Percentiles rank a stretch among this genome's conserved stretches.
phyloP scores from a whole-genome alignment of 441 rosid species.

The Aquilaria agallochum region DNA sequence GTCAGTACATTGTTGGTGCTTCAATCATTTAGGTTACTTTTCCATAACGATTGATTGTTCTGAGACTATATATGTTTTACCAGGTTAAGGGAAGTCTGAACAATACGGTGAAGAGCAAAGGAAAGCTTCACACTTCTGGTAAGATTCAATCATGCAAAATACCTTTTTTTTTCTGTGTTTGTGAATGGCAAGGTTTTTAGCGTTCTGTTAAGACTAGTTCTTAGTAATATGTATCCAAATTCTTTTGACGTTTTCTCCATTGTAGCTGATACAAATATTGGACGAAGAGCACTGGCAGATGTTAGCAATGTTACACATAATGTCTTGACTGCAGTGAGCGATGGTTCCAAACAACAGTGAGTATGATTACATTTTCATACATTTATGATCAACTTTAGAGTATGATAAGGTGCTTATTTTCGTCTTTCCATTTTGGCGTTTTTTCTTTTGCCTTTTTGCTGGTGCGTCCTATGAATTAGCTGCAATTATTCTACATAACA shows the following conservation, averaged over 20 bases:
- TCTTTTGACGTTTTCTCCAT: conserved; percentile 8
- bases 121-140: conserved; percentile 39
- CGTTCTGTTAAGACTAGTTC: conserved; percentile 6
- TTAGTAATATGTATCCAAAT: not conserved
- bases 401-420: conserved; percentile 4
- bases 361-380: conserved; percentile 15
- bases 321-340: conserved; percentile 20
- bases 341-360: conserved; percentile 62
- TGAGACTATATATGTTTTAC: conserved; percentile 7
- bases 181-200: not conserved
- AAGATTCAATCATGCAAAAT: conserved; percentile 16
- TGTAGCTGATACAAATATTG: conserved; percentile 30
- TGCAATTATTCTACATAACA: too few species aligned
- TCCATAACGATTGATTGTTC: conserved; percentile 7
- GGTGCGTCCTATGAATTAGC: too few species aligned
- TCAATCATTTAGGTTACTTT: not conserved
- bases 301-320: conserved; percentile 53
- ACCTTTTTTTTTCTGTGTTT: not conserved
- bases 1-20: conserved; percentile 23
- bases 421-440: conserved; percentile 7
- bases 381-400: not conserved
- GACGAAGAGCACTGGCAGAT: conserved; percentile 78
- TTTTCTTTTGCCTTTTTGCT: conserved; percentile 4
- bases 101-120: conserved; percentile 31
- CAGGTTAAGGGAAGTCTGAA: conserved; percentile 29